Base-by-base conservation (phyloP, 1,284 basidiomycete genomes). In the Cryptococcus sp. region DNA sequence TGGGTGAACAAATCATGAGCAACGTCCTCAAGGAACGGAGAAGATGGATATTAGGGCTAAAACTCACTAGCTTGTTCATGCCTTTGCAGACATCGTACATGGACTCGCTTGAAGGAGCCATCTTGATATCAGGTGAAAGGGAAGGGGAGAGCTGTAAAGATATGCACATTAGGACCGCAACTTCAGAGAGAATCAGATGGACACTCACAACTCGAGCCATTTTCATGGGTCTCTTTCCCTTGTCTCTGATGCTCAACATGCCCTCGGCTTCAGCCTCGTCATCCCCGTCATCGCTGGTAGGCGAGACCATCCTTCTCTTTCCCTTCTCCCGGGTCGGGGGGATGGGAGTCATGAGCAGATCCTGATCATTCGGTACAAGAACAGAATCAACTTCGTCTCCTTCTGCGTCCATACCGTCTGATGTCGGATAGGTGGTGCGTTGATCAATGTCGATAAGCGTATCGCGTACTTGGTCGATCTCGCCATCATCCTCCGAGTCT, bases 221-320 rank as follows among this genome's bases (percentile, higher is more conserved):
- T 40, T 53, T 56, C 23, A 49, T 39, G 22, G 53, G 47, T 40
- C 51, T 39, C 45, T 54, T 61, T 2, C 55, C 54, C 23, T 53
- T 57, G 11, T 47, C 48, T 35, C 45, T 25, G 22, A 42, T 6
- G 13, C 52, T 47, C 35, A 62, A 42, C 40, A 58, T 17, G 13
- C 39, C 53, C 25, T 59, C 60, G 22, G 60, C 54, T 19, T 62
- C 56, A 45, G 50, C 53, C 49, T 62, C 56, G 47, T 62, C 60
- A 44, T 59, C 56, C n/a, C 56, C 60, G 35, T 58, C 60, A 13
- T 42, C 31, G 13, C 31, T 35, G 5, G 31, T 35, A 35, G 31
- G 31, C 2, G 31, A 35, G 31, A 35, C 8, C 17, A 44, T 40
- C 38, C 58, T 47, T 42, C 50, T 52, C 35, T 56, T 53, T 11